Conservation (phyloP, 768 basidiomycete genomes). For the Termitomyces sp. region DNA sequence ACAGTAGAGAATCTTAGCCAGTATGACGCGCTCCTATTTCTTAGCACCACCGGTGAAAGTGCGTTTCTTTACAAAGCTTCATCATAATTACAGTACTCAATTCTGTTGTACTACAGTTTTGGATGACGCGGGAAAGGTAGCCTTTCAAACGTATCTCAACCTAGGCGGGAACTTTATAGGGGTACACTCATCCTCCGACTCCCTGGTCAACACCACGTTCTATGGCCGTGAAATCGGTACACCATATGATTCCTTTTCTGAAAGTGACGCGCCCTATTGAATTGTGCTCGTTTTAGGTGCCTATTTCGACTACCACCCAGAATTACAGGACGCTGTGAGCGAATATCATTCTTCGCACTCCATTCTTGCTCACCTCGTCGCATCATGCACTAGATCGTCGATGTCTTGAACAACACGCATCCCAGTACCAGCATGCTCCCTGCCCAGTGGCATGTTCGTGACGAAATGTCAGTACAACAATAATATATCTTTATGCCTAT, state of each 20-base stretch:
- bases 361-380: neutral
- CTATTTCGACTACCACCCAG: constrained; percentile 71
- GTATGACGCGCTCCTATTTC: constrained; percentile 69
- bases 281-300: constrained; percentile 40
- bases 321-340: constrained; percentile 61
- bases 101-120: constrained; percentile 42
- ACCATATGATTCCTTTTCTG: constrained; percentile 7
- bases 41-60: constrained; percentile 72
- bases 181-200: constrained; percentile 65
- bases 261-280: neutral
- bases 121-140: constrained; percentile 54
- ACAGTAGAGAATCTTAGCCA: constrained; percentile 48
- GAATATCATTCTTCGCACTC: neutral
- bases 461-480: constrained; percentile 52
- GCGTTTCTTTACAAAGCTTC: constrained; percentile 13
- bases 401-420: constrained; percentile 54
- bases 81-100: neutral
- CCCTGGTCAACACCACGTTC: constrained; percentile 54
- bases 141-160: constrained; percentile 64
- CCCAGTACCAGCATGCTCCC: constrained; percentile 62
- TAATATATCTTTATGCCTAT: neutral
- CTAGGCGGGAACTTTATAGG: constrained; percentile 70
- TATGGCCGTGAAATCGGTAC: constrained; percentile 58
- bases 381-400: constrained; percentile 47
- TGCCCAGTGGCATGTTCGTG: constrained; percentile 47